Conservation (phyloP, 139 green algal genomes). For the Picochlorum sp. region DNA sequence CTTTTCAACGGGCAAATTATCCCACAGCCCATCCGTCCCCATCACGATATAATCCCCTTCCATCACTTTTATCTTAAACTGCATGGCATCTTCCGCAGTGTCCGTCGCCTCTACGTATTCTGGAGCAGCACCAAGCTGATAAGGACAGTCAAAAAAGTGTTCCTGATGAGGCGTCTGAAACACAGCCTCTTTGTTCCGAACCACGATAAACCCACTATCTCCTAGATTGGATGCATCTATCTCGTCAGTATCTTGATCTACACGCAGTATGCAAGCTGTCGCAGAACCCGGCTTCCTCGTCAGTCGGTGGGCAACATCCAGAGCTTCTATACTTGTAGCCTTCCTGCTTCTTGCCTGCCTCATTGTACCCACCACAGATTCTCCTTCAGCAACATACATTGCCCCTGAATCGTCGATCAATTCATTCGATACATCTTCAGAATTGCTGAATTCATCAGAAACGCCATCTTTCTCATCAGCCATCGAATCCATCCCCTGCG, state of each 20-base stretch:
- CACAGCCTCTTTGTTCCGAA: constrained; percentile 19
- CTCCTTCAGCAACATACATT: background rate
- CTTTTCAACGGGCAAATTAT: constrained; percentile 91
- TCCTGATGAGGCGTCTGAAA: constrained; percentile 81
- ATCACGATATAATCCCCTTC: constrained; percentile 81
- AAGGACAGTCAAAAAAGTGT: constrained; percentile 97
- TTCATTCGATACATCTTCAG: background rate
- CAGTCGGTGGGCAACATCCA: constrained; percentile 3
- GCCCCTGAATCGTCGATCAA: background rate
- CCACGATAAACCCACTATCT: constrained; percentile 51
- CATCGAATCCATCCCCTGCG: constrained; percentile 18
- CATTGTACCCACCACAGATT: background rate
- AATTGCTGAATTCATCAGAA: background rate
- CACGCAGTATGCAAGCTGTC: constrained; percentile 65
- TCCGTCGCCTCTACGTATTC: constrained; percentile 26
- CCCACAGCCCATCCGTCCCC: constrained; percentile 90
- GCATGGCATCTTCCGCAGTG: constrained; percentile 23
- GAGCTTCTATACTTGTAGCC: background rate
- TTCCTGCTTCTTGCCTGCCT: background rate
- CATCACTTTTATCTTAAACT: constrained; percentile 42
- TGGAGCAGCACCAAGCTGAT: constrained; percentile 50
- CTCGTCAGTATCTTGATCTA: constrained; percentile 31
- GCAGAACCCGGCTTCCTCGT: constrained; percentile 43
- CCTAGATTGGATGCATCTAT: constrained; percentile 75
- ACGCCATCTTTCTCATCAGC: background rate